Evolutionary conservation across 31 red algal genomes (phyloP).

Genomic region (Odonthalia washingtoniensis): DNA sequence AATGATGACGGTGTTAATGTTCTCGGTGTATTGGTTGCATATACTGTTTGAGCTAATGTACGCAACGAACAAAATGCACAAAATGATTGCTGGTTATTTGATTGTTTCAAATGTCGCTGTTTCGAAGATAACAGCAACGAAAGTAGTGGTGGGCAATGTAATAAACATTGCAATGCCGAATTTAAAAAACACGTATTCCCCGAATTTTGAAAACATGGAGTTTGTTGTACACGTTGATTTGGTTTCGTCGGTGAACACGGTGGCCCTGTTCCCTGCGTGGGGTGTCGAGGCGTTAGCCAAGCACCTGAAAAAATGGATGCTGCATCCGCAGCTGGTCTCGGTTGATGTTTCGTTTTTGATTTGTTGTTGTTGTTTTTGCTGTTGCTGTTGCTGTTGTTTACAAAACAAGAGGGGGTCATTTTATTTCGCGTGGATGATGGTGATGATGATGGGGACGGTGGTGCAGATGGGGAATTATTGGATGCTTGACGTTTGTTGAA

Average conservation of each 20-base stretch:
- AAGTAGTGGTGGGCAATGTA: slow-evolving; percentile 76
- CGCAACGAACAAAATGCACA: slow-evolving; percentile 62
- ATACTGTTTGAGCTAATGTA: slow-evolving; percentile 37
- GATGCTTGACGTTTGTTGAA: background rate
- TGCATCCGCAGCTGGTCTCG: background rate
- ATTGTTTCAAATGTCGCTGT: slow-evolving; percentile 22
- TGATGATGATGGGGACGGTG: slow-evolving; percentile 4
- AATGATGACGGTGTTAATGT: slow-evolving; percentile 55
- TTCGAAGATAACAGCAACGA: slow-evolving; percentile 34
- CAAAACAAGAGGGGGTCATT: background rate
- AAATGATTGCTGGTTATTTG: slow-evolving; percentile 8
- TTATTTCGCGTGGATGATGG: slow-evolving; percentile 1
- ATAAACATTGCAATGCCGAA: slow-evolving; percentile 79
- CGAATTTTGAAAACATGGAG: slow-evolving; percentile 74
- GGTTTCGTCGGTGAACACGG: background rate
- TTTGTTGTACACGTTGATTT: slow-evolving; percentile 1
- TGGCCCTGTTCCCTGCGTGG: background rate
- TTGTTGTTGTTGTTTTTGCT: background rate
- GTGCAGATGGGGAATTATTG: slow-evolving; percentile 19
- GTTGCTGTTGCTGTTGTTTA: background rate
- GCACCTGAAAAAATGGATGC: slow-evolving; percentile 35
- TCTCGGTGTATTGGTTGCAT: slow-evolving; percentile 21
- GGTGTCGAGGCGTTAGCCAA: slow-evolving; percentile 58
- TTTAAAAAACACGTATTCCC: slow-evolving; percentile 98
- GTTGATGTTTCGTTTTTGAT: too few species aligned